phyloP scores from a whole-genome alignment of 2,329 filamentous ascomycete species.

The Zasmidium cellare region DNA sequence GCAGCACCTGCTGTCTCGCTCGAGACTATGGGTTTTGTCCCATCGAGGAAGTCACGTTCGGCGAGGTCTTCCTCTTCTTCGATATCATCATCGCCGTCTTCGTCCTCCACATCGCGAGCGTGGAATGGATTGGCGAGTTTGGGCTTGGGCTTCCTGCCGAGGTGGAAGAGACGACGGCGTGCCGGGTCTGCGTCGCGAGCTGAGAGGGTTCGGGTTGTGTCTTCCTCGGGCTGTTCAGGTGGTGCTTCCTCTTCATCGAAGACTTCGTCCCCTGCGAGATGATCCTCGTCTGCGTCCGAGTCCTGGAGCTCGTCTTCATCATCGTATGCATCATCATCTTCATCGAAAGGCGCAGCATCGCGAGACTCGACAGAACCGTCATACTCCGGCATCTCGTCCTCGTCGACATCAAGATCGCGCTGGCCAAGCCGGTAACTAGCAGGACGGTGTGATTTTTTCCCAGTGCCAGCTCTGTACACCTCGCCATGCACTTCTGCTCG shows the following conservation, averaged over 20 bases:
- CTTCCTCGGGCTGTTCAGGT: not conserved
- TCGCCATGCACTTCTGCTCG: not conserved
- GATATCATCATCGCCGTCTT: too few species aligned
- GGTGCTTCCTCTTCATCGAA: conserved; percentile 55
- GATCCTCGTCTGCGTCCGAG: conserved; percentile 31
- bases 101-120: not conserved
- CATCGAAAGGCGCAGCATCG: not conserved
- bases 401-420: not conserved
- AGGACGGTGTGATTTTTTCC: too few species aligned
- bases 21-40: too few species aligned
- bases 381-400: not conserved
- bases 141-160: not conserved
- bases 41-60: too few species aligned
- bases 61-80: too few species aligned
- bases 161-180: not conserved
- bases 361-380: not conserved
- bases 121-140: not conserved
- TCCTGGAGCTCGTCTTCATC: not conserved
- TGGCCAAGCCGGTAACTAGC: too few species aligned
- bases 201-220: not conserved
- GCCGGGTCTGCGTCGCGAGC: not conserved
- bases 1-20: not conserved
- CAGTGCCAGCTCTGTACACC: too few species aligned
- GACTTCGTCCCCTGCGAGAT: conserved; percentile 67
- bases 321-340: not conserved